Conservation (phyloP, 257 asterid species). For the Solanum virginianum region DNA sequence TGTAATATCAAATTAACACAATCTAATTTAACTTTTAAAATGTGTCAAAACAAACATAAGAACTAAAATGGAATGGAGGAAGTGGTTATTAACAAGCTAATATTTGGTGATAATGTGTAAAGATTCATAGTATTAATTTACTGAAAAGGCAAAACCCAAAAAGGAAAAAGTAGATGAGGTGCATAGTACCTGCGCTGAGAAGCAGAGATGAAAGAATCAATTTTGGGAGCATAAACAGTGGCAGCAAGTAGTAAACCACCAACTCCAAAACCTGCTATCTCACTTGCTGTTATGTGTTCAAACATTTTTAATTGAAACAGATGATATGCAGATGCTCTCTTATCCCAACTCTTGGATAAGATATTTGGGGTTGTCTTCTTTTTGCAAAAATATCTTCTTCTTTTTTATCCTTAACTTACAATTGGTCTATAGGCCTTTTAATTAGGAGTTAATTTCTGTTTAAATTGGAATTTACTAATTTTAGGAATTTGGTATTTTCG, state of each 20-base stretch:
- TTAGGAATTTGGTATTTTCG: too few relatives aligned
- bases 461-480: too few relatives aligned
- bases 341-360: background rate
- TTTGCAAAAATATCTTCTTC: background rate
- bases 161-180: background rate
- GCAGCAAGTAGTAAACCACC: conserved; percentile 73
- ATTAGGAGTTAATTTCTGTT: too few relatives aligned
- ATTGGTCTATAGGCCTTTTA: too few relatives aligned
- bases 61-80: too few relatives aligned
- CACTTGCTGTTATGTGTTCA: conserved; percentile 77
- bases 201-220: conserved; percentile 64
- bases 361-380: background rate
- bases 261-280: conserved; percentile 80
- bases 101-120: background rate
- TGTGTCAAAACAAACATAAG: too few relatives aligned
- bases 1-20: too few relatives aligned
- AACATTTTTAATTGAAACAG: conserved; percentile 20
- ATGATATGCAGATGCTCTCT: background rate
- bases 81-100: background rate
- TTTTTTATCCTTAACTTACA: too few relatives aligned
- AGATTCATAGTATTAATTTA: background rate
- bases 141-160: background rate
- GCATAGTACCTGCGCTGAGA: conserved; percentile 69
- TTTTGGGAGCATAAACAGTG: conserved; percentile 67
- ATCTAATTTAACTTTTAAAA: too few relatives aligned